phyloP scores from a whole-genome alignment of 2,329 filamentous ascomycete genomes.

The Zymoseptoria pseudotritici region DNA sequence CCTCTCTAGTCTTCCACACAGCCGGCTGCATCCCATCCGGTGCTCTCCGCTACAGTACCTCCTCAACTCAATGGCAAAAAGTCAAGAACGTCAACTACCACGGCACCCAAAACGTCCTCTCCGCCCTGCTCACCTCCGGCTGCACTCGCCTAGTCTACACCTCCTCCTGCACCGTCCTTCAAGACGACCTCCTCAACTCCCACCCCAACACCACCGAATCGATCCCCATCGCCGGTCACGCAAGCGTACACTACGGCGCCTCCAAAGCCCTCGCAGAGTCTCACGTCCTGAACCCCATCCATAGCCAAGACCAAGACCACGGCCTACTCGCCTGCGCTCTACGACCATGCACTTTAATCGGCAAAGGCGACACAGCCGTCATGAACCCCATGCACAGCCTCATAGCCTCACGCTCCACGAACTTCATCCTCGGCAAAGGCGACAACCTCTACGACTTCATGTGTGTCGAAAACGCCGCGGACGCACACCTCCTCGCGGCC shows the following conservation, averaged over 20 bases:
- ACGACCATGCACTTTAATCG: slow-evolving; percentile 83
- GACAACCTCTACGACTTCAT: slow-evolving; percentile 65
- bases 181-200: slow-evolving; percentile 66
- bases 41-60: slow-evolving; percentile 33
- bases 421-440: slow-evolving; percentile 72
- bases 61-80: slow-evolving; percentile 42
- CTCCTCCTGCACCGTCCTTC: slow-evolving; percentile 77
- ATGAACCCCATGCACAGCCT: slow-evolving; percentile 68
- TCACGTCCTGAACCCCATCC: slow-evolving; percentile 67
- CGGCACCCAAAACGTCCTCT: slow-evolving; percentile 71
- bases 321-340: slow-evolving; percentile 51
- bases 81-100: slow-evolving; percentile 82
- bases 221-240: slow-evolving; percentile 65
- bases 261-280: slow-evolving; percentile 83
- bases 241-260: slow-evolving; percentile 73
- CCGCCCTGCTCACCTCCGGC: slow-evolving; percentile 59
- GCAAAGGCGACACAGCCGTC: slow-evolving; percentile 74
- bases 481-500: slow-evolving; percentile 77
- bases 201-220: slow-evolving; percentile 76
- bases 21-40: slow-evolving; percentile 48
- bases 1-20: slow-evolving; percentile 85
- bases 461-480: slow-evolving; percentile 61
- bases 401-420: slow-evolving; percentile 60
- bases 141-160: slow-evolving; percentile 86
- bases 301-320: slow-evolving; percentile 22